Evolutionary conservation across 441 rosid species (phyloP).

Genomic region (Adansonia madagascariensis): DNA sequence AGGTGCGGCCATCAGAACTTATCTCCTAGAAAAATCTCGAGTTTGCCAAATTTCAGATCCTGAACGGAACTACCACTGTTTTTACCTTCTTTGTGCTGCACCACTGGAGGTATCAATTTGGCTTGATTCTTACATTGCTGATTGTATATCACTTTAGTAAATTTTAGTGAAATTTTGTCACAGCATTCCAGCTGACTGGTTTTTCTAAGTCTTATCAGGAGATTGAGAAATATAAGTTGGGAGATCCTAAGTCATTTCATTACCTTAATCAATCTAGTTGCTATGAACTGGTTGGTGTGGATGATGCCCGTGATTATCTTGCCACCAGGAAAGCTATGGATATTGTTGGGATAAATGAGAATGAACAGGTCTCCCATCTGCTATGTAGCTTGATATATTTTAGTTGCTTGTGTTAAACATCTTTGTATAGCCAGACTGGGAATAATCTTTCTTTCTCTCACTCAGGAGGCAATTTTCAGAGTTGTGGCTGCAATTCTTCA

Average conservation of each 20-base stretch:
- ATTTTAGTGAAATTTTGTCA: constrained; percentile 11
- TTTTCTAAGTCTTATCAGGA: constrained; percentile 55
- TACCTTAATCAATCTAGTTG: constrained; percentile 93
- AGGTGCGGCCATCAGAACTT: constrained; percentile 96
- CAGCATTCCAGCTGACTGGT: constrained; percentile 30
- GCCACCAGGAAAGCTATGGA: constrained; percentile 90
- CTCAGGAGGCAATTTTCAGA: constrained; percentile 83
- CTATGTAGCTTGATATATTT: constrained; percentile 22
- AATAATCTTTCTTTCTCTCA: constrained; percentile 29
- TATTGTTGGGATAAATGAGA: constrained; percentile 75
- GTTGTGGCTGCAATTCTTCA: constrained; percentile 93
- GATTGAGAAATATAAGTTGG: constrained; percentile 78
- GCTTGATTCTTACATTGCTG: constrained; percentile 19
- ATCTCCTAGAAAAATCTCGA: constrained; percentile 92
- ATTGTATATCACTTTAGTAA: constrained; percentile 21
- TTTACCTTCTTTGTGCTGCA: constrained; percentile 91
- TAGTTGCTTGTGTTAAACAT: constrained; percentile 17
- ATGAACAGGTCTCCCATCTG: constrained; percentile 65
- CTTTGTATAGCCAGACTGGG: constrained; percentile 2
- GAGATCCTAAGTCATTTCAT: constrained; percentile 81
- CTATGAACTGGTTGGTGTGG: constrained; percentile 70
- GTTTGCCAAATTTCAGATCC: constrained; percentile 93
- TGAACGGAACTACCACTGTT: constrained; percentile 93
- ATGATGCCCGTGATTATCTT: constrained; percentile 75
- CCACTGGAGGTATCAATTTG: constrained; percentile 62